These are phyloP conservation scores for Neofusicoccum sp. DNA, from an alignment of 2,329 filamentous ascomycete genomes.

Conservation along the genomic window DNA sequence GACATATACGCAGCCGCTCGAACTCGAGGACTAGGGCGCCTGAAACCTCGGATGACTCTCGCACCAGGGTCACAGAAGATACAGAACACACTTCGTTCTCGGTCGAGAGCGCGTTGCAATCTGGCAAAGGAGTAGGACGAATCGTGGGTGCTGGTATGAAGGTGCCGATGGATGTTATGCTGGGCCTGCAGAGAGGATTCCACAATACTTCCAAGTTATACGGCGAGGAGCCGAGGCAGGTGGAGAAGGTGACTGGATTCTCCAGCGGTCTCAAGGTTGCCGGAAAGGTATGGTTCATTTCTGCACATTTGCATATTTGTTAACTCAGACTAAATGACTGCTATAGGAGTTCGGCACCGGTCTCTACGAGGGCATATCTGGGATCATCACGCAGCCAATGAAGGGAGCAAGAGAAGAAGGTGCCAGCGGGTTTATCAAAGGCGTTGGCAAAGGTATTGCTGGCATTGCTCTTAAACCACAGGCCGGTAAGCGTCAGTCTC, in stretches of 20 bases:
- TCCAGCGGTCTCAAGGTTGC: slow-evolving; percentile 76
- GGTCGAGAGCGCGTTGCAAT: slow-evolving; percentile 64
- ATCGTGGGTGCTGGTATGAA: slow-evolving; percentile 76
- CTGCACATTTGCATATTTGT: not conserved
- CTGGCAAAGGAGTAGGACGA: slow-evolving; percentile 68
- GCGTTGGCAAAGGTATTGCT: slow-evolving; percentile 80
- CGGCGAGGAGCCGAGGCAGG: slow-evolving; percentile 78
- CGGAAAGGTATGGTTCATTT: slow-evolving; percentile 56
- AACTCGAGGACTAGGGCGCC: not conserved
- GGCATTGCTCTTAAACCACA: slow-evolving; percentile 81
- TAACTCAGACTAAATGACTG: slow-evolving; percentile 1
- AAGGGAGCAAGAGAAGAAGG: slow-evolving; percentile 69
- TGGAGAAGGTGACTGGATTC: slow-evolving; percentile 77
- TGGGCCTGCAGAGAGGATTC: slow-evolving; percentile 82
- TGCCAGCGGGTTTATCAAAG: slow-evolving; percentile 70
- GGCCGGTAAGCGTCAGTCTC: slow-evolving; percentile 53
- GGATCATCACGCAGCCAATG: slow-evolving; percentile 76
- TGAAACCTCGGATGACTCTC: not conserved
- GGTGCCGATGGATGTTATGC: slow-evolving; percentile 80
- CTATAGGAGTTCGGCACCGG: slow-evolving; percentile 71
- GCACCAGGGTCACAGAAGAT: slow-evolving; percentile 22
- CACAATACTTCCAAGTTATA: slow-evolving; percentile 86
- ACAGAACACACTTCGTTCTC: slow-evolving; percentile 29
- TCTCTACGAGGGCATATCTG: slow-evolving; percentile 79
- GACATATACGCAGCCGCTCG: slow-evolving; percentile 2